phyloP scores from a whole-genome alignment of 2,329 filamentous ascomycete genomes.

The Fusarium duplospermum region DNA sequence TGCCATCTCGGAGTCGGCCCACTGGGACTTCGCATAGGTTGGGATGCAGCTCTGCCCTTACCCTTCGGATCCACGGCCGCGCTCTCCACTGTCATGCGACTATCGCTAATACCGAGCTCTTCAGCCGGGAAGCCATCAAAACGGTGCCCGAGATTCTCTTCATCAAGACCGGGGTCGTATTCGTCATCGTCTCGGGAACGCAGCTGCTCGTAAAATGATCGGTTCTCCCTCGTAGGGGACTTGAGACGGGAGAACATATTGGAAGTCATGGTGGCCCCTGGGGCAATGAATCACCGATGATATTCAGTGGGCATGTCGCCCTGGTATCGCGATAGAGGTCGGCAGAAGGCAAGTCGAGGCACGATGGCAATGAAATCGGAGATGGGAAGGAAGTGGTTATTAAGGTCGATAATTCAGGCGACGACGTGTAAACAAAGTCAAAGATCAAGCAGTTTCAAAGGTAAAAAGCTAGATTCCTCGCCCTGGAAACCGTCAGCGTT shows the following conservation, averaged over 20 bases:
- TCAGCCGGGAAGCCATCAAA: slow-evolving; percentile 64
- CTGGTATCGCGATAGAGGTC: background rate
- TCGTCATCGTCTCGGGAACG: slow-evolving; percentile 53
- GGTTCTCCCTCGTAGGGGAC: slow-evolving; percentile 40
- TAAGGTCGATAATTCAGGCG: background rate
- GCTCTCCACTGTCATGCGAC: slow-evolving; percentile 57
- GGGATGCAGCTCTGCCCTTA: slow-evolving; percentile 22
- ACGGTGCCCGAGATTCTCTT: slow-evolving; percentile 64
- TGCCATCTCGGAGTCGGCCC: slow-evolving; percentile 41
- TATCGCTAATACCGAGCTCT: slow-evolving; percentile 58
- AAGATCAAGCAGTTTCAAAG: background rate
- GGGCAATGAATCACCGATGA: slow-evolving; percentile 15
- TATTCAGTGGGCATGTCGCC: slow-evolving; percentile 30
- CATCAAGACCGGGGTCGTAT: slow-evolving; percentile 60
- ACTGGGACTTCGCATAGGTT: slow-evolving; percentile 26
- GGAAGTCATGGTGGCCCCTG: slow-evolving; percentile 54
- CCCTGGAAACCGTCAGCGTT: slow-evolving; percentile 1
- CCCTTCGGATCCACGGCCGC: slow-evolving; percentile 40
- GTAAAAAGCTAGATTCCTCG: background rate
- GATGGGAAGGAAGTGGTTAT: background rate
- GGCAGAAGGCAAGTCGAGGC: background rate
- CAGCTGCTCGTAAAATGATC: slow-evolving; percentile 64
- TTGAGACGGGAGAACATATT: slow-evolving; percentile 61
- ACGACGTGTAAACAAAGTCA: background rate
- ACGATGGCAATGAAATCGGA: background rate